Conservation (phyloP, 2,329 filamentous ascomycete genomes). For the Fusarium sarcochroum region DNA sequence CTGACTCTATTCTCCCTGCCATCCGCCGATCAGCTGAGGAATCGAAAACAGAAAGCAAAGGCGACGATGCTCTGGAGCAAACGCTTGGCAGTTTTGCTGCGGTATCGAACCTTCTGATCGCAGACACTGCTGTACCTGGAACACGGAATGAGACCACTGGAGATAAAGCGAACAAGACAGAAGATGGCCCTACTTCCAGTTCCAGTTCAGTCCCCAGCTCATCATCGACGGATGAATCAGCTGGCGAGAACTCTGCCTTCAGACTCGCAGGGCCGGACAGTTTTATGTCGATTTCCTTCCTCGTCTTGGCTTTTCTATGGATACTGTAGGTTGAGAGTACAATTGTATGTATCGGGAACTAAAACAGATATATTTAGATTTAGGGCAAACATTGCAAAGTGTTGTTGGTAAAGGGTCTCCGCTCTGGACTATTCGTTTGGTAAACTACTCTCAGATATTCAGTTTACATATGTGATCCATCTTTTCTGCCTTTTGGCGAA, state of each 20-base stretch:
- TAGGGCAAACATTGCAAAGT: too few species aligned
- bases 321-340: background rate
- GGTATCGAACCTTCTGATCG: constrained; percentile 24
- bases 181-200: background rate
- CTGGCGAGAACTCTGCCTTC: background rate
- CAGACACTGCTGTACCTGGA: background rate
- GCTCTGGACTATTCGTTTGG: too few species aligned
- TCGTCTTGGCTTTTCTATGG: background rate
- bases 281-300: background rate
- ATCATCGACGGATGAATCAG: background rate
- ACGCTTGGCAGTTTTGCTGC: constrained; percentile 9
- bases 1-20: constrained; percentile 68
- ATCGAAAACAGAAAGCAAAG: background rate
- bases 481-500: too few species aligned
- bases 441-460: too few species aligned
- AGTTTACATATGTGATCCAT: too few species aligned
- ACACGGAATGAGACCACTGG: background rate
- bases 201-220: background rate
- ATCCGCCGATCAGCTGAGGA: constrained; percentile 62
- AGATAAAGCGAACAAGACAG: background rate
- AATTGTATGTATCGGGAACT: too few species aligned
- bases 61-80: constrained; percentile 11
- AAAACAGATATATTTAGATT: too few species aligned
- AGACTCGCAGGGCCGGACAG: background rate
- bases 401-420: too few species aligned